Base-by-base conservation (phyloP, 352 stramenopile genomes). In the Pythium sp. region DNA sequence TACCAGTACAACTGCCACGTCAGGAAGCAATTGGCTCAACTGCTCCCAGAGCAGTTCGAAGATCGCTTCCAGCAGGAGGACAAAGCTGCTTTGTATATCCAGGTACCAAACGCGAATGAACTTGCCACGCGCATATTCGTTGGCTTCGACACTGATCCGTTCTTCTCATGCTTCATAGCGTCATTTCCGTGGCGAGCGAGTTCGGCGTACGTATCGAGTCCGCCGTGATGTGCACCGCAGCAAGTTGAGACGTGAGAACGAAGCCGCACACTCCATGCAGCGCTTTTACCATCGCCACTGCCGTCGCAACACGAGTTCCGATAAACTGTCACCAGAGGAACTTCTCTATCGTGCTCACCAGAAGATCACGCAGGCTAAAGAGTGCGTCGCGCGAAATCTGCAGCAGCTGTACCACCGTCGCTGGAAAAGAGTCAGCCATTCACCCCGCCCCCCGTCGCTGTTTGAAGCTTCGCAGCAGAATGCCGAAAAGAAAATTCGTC, bases 1-100 rank as follows among this genome's bases (percentile, higher is more conserved):
- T 91, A 91, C 64, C 81, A 76, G 12, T 90, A 89, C 78, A 87
- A 89, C 36, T 73, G 72, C 22, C 66, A 70, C 36, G 70, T 93
- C 28, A 82, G 84, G 2, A 72, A 65, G 28, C 74, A 89, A 49
- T 51, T 93, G 22, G 76, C 67, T 7, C 59, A 79, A 32, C 63
- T 80, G n/a, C 65, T 87, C 0, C 84, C 81, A 0, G 64, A 77
- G 12, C 73, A 86, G 57, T 90, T 77, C 58, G 78, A 83, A 2
- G 22, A 41, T 7, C 66, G 53, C 20, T 93, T 93, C 49, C 63
- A 69, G 14, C 70, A 51, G 0, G 79, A 93, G 76, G 81, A 86
- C 11, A 28, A 41, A n/a, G 70, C 70, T 3, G 72, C 77, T 0
- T 38, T 70, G 15, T 46, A 70, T 6, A 72, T 87, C 11, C 84